Evolutionary conservation across 805 yeast genomes (phyloP), one percentile per base, ranked within the genome.

Genomic region (Saccharomyces paradoxus): DNA sequence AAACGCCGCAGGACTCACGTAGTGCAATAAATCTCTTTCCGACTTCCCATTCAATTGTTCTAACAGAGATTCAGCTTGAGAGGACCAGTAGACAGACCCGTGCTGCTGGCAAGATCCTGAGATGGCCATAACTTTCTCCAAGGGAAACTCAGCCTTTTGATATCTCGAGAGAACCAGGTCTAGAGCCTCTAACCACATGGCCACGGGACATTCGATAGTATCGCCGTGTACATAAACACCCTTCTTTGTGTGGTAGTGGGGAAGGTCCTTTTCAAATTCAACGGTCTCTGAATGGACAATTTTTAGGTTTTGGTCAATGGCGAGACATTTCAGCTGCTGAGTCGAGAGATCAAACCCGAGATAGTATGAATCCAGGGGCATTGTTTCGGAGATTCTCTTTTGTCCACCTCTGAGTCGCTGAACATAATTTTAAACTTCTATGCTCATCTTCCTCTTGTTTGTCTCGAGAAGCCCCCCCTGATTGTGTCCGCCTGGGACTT

Each of bases 51-150:
- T 57, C 54, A 87, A 70, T 0, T 61, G 55, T 1, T 56, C 47
- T 51, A 89, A 73, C 2, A 75, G 57, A 0, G 59, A 56, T 1
- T 70, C 67, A 0, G 87, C 84, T 7, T 71, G 60, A 4, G 69
- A 26, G 1, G 88, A 77, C 92, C 95, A 88, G 64, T 75, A 90
- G 1, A 91, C 90, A 1, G 95, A 86, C 0, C 96, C 97, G 65
- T 90, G 97, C 64, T 90, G 97, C 71, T 90, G 96, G 54, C 95
- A 86, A 0, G 96, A 89, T 0, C 97, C 97, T 48, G 87, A 79
- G 50, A 90, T 78, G 1, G 87, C 89, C 46, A 62, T 74, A 14
- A 90, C 90, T 44, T 70, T 63, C 1, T 69, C 61, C 60, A 90
- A 81, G 7, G 85, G 86, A 61, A 88, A 82, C 0, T 68, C 62